These are phyloP conservation scores for Yamadazyma kanchanaburiensis DNA, from an alignment of 1,139 yeast genomes.

Conservation along the genomic window DNA sequence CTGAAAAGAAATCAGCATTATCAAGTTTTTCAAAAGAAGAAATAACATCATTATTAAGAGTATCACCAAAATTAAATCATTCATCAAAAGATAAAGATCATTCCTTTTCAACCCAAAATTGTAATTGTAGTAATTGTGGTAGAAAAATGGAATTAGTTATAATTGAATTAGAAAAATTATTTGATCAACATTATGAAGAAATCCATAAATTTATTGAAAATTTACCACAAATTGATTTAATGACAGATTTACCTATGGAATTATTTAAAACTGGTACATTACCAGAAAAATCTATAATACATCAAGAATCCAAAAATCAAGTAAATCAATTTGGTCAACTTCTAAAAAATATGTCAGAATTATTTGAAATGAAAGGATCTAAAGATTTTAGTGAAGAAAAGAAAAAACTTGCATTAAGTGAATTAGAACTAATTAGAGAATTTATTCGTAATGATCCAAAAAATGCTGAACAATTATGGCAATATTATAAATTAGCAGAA, in stretches of 20 bases:
- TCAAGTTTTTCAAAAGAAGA: constrained; percentile 63
- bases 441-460: constrained; percentile 5
- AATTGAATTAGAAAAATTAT: constrained; percentile 60
- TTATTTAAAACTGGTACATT: constrained; percentile 2
- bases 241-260: constrained; percentile 31
- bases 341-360: constrained; percentile 8
- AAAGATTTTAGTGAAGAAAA: constrained; percentile 7
- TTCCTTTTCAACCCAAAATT: constrained; percentile 21
- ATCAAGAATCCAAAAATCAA: constrained; percentile 1
- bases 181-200: constrained; percentile 59
- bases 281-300: neutral
- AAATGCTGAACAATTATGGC: constrained; percentile 3
- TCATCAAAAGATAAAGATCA: constrained; percentile 8
- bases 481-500: constrained; percentile 2
- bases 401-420: constrained; percentile 10
- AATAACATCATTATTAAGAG: constrained; percentile 7
- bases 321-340: constrained; percentile 7
- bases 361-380: constrained; percentile 11
- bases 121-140: constrained; percentile 82
- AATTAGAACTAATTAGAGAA: constrained; percentile 5
- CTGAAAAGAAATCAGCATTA: constrained; percentile 58
- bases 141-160: constrained; percentile 71
- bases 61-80: constrained; percentile 8
- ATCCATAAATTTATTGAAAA: constrained; percentile 39
- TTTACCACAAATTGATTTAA: constrained; percentile 38